Base-by-base conservation (phyloP, 495 filamentous ascomycete genomes). In the Neurospora sp. region DNA sequence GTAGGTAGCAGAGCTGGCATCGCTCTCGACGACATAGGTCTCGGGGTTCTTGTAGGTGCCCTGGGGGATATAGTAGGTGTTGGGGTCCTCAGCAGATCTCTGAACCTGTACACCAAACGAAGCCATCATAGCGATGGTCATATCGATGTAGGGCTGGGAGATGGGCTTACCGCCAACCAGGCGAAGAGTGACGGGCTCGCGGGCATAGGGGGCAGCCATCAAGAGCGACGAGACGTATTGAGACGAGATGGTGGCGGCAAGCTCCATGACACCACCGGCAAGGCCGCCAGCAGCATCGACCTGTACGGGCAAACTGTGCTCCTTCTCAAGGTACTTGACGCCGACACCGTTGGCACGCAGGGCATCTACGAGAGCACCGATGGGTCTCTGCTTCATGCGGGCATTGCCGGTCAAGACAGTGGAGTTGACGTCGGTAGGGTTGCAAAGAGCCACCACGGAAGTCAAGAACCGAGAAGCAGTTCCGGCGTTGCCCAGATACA, bases 111-210 rank as follows among this genome's bases (percentile, higher is more conserved):
- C 90, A 46, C 96, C 96, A 78, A 99, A 99, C 6, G 90, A 88
- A 40, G 90, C 88, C 96, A 99, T 99, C 94, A 99, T 98, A 23
- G 93, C 88, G 16, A 93, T 94, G 18, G 96, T 99, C 94, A 99
- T 98, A 77, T 98, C 94, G 79, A 98, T 98, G 78, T 99, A 99
- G 18, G 91, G 91, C 80, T 98, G 94, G 2, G 95, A 98, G 74
- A 98, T 97, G 4, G 95, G 94, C 83, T 96, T 97, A 71, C 94
- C 96, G 48, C 95, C 95, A 48, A 97, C 91, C 66, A 99, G 85
- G 10, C 90, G 91, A 74, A 99, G 84, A 8, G 93, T 97, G 38
- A 98, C 94, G 3, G 96, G 93, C 76, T 94, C 89, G 82, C 95
- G 96, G 70, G 96, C 96, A 76, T 97, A 98, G 2, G 96, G 96